phyloP scores from a whole-genome alignment of 176 grass and related monocot genomes.

The Pontederia crassipes region DNA sequence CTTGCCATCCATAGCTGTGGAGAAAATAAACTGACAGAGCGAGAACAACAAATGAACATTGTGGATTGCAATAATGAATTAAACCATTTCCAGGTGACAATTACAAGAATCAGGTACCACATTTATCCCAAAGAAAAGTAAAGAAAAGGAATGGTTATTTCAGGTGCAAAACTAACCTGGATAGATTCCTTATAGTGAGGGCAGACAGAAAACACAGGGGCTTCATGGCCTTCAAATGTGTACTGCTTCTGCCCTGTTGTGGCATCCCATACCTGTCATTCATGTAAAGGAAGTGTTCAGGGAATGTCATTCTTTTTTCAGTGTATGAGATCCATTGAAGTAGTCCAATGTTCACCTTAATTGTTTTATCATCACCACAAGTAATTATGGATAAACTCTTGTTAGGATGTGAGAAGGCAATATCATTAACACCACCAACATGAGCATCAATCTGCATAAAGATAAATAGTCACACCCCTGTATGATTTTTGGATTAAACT shows the following conservation, averaged over 20 bases:
- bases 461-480: conserved; percentile 3
- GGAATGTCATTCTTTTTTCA: conserved; percentile 9
- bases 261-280: conserved; percentile 88
- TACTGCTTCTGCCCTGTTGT: conserved; percentile 65
- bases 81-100: background rate
- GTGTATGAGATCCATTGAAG: background rate
- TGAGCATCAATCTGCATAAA: conserved; percentile 88
- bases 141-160: background rate
- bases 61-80: background rate
- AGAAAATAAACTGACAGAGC: conserved; percentile 83
- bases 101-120: background rate
- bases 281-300: conserved; percentile 5
- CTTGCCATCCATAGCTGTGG: conserved; percentile 96
- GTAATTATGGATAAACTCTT: conserved; percentile 96
- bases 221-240: conserved; percentile 94
- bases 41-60: conserved; percentile 4
- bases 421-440: conserved; percentile 94
- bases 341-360: conserved; percentile 42
- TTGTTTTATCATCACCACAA: conserved; percentile 97
- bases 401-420: conserved; percentile 95
- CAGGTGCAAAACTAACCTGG: conserved; percentile 35
- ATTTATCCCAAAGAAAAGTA: background rate
- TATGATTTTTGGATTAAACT: background rate
- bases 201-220: conserved; percentile 96
- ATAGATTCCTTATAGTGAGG: conserved; percentile 96